phyloP scores from a whole-genome alignment of 2,329 filamentous ascomycete species.

The Zalaria sp. region DNA sequence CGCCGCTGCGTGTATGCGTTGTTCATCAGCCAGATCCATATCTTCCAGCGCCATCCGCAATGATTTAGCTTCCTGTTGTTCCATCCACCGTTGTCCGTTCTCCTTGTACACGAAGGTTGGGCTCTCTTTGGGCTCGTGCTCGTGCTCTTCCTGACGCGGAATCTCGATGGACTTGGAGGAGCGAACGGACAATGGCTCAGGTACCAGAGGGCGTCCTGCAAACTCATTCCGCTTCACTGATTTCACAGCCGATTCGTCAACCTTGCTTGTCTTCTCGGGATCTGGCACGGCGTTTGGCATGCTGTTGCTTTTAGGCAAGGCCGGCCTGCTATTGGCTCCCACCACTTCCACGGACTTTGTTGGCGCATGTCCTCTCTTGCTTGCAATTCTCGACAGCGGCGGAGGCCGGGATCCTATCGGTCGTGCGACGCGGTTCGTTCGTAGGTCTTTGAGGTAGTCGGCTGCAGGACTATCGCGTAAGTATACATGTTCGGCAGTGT shows the following conservation, averaged over 20 bases:
- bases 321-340: conserved; percentile 11
- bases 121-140: conserved; percentile 20
- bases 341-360: conserved; percentile 3
- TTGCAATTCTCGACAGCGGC: conserved; percentile 31
- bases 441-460: conserved; percentile 56
- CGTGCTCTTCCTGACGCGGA: conserved; percentile 1
- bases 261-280: conserved; percentile 11
- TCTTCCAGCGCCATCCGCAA: conserved; percentile 60
- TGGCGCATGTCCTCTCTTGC: conserved; percentile 12
- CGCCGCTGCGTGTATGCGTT: conserved; percentile 53
- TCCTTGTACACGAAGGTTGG: conserved; percentile 59
- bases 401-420: conserved; percentile 59
- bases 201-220: conserved; percentile 16
- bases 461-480: conserved; percentile 33
- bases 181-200: conserved; percentile 5
- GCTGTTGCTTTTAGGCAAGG: conserved; percentile 18
- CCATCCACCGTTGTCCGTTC: conserved; percentile 62
- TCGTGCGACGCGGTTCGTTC: conserved; percentile 51
- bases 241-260: not conserved
- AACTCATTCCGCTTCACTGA: conserved; percentile 11
- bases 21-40: conserved; percentile 52
- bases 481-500: conserved; percentile 11
- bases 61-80: conserved; percentile 61
- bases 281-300: conserved; percentile 11
- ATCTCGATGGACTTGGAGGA: conserved; percentile 11